A percentile compares a stretch with the other conserved stretches of the same genome.
These are phyloP conservation scores for Lenzites betulinus DNA, from an alignment of 768 basidiomycete genomes.

Conservation along the genomic window DNA sequence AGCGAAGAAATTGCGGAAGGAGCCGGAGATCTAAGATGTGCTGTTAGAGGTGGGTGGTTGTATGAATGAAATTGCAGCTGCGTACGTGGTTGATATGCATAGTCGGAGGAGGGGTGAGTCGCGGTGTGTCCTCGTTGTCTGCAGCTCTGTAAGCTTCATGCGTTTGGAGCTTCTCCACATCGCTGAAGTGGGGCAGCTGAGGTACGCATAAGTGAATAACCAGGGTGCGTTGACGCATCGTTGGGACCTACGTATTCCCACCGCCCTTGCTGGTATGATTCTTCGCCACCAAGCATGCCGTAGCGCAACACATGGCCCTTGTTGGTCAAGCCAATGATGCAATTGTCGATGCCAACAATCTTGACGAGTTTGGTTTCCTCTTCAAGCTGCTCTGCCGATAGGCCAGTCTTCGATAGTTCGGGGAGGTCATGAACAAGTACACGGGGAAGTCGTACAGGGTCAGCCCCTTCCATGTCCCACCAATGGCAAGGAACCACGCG, in stretches of 20 bases:
- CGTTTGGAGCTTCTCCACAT: slow-evolving; percentile 50
- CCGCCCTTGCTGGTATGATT: slow-evolving; percentile 37
- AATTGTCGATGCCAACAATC: slow-evolving; percentile 76
- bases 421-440: slow-evolving; percentile 58
- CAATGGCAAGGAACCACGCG: slow-evolving; percentile 57
- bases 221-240: not conserved
- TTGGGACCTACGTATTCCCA: slow-evolving; percentile 74
- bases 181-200: slow-evolving; percentile 77
- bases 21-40: slow-evolving; percentile 70
- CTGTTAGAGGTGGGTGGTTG: slow-evolving; percentile 15
- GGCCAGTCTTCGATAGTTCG: slow-evolving; percentile 38
- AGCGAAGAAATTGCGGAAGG: slow-evolving; percentile 79
- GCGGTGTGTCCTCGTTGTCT: slow-evolving; percentile 28
- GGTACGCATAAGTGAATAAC: not conserved
- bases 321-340: slow-evolving; percentile 79
- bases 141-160: slow-evolving; percentile 39
- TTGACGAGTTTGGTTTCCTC: slow-evolving; percentile 59
- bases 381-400: slow-evolving; percentile 26
- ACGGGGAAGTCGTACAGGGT: slow-evolving; percentile 60
- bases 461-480: slow-evolving; percentile 51
- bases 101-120: slow-evolving; percentile 39
- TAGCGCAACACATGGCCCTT: slow-evolving; percentile 76
- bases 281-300: slow-evolving; percentile 46
- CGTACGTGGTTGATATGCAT: slow-evolving; percentile 81
- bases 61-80: not conserved